Base-by-base conservation (phyloP, 331 rosid species). In the Phaseolus coccineus region DNA sequence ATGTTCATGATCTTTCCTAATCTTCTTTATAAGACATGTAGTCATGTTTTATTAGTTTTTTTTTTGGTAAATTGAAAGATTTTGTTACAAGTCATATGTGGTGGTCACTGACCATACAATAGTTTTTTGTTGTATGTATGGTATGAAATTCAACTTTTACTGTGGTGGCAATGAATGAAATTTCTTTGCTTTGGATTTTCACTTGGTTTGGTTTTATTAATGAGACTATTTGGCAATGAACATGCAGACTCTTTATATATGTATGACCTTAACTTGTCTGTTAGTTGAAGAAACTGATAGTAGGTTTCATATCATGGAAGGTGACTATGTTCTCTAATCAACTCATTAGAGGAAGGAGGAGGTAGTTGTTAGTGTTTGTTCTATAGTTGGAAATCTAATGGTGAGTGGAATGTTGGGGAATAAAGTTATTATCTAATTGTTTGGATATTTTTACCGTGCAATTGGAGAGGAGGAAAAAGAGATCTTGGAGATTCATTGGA, bases 261-360 rank as follows among this genome's bases (percentile, higher is more conserved):
- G 35, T 35, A 25, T 53, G 33, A 5, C 24, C 52, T 65, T 22
- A 13, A 62, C 58, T 63, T 47, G 67, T 19, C 22, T 19, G 22
- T 19, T 19, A 19, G 22, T 19, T 19, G 22, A 19, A 19, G 22
- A 19, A 19, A 39, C 24, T 19, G 39, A n/a, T 50, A 31, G 64
- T 64, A 44, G 33, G 71, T 75, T 63, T 62, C 39, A 47, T 50
- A 58, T 27, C 56, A 73, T 44, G 46, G 70, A 52, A 62, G 55
- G 62, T 71, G 69, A 61, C 16, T 42, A n/a, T 48, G 13, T 61
- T 3, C 44, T 73, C 39, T 30, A 61, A 62, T 70, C 46, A 40
- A 51, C 69, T 50, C n/a, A 19, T 61, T 51, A 69, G 37, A 22
- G 28, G 59, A 11, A 3, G 56, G 7, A 48, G 69, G 75, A 73